A percentile compares a stretch with the other conserved stretches of the same genome.
phyloP scores from a whole-genome alignment of 2,329 filamentous ascomycete genomes.

The Xylaria sp. region DNA sequence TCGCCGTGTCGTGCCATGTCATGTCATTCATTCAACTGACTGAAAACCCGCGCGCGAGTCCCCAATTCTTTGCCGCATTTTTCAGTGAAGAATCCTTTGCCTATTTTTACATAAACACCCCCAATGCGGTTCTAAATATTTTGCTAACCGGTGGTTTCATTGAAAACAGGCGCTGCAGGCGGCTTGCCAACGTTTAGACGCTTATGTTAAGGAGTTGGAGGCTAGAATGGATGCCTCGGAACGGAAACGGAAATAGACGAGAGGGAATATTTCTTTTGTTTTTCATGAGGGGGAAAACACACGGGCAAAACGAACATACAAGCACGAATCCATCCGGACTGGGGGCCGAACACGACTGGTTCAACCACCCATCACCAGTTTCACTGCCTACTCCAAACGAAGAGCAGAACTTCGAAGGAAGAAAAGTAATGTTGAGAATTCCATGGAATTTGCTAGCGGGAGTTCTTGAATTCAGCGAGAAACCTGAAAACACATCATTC shows the following conservation, averaged over 20 bases:
- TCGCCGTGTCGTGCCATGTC: neutral
- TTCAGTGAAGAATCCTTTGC: conserved; percentile 42
- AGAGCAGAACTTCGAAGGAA: neutral
- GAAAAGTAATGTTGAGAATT: neutral
- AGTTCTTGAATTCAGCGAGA: conserved; percentile 29
- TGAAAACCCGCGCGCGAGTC: neutral
- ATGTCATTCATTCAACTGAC: conserved; percentile 18
- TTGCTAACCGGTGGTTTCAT: conserved; percentile 31
- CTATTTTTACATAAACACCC: conserved; percentile 26
- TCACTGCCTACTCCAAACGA: conserved; percentile 24
- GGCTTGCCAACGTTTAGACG: conserved; percentile 86
- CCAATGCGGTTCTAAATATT: neutral
- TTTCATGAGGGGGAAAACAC: conserved; percentile 11
- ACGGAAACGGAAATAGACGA: conserved; percentile 71
- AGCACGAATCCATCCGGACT: conserved; percentile 14
- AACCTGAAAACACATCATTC: neutral
- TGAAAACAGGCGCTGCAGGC: conserved; percentile 79
- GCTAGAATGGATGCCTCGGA: conserved; percentile 76
- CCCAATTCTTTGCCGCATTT: conserved; percentile 41
- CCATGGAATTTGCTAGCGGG: conserved; percentile 32
- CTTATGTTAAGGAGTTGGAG: conserved; percentile 84
- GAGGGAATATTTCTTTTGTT: conserved; percentile 13
- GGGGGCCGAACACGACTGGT: conserved; percentile 2
- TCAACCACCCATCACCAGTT: conserved; percentile 19
- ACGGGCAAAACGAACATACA: conserved; percentile 8